Percentiles rank a stretch among this genome's conserved stretches.
phyloP scores from a whole-genome alignment of 2,329 filamentous ascomycete species.

The Pyrenophora seminiperda region DNA sequence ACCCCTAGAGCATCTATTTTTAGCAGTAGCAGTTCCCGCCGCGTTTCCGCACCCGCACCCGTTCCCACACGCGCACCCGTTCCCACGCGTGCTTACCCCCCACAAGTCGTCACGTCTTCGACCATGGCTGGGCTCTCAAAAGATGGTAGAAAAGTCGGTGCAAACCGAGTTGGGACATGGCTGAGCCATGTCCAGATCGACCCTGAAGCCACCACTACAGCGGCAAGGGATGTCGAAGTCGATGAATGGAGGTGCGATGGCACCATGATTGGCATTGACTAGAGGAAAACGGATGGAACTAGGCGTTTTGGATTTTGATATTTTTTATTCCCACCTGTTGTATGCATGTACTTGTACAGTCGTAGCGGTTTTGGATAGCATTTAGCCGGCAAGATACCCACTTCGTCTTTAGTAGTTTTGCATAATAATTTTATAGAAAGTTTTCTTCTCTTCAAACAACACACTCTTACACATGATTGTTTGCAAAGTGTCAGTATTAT shows the following conservation, averaged over 20 bases:
- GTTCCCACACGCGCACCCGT: constrained; percentile 10
- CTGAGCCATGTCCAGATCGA: constrained; percentile 46
- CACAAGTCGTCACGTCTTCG: constrained; percentile 28
- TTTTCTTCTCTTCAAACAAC: background rate
- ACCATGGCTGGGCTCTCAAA: constrained; percentile 47
- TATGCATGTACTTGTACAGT: constrained; percentile 12
- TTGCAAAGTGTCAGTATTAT: background rate
- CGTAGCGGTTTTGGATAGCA: constrained; percentile 18
- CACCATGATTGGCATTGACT: constrained; percentile 45
- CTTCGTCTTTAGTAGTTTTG: constrained; percentile 13
- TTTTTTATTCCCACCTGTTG: background rate
- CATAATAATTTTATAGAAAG: constrained; percentile 6
- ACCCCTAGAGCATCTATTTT: constrained; percentile 32
- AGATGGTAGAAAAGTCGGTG: constrained; percentile 44
- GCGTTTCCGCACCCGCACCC: constrained; percentile 19
- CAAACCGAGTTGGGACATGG: constrained; percentile 48
- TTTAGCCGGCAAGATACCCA: constrained; percentile 21
- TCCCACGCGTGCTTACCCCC: constrained; percentile 10
- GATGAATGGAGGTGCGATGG: constrained; percentile 46
- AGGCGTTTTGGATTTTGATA: constrained; percentile 6
- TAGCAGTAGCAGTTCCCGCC: constrained; percentile 34
- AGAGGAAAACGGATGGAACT: constrained; percentile 17
- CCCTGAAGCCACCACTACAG: constrained; percentile 43
- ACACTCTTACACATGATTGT: background rate
- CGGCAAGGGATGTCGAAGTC: constrained; percentile 40